Base-by-base conservation (phyloP, 2,329 filamentous ascomycete genomes). In the Trichoderma atrobrunneum region DNA sequence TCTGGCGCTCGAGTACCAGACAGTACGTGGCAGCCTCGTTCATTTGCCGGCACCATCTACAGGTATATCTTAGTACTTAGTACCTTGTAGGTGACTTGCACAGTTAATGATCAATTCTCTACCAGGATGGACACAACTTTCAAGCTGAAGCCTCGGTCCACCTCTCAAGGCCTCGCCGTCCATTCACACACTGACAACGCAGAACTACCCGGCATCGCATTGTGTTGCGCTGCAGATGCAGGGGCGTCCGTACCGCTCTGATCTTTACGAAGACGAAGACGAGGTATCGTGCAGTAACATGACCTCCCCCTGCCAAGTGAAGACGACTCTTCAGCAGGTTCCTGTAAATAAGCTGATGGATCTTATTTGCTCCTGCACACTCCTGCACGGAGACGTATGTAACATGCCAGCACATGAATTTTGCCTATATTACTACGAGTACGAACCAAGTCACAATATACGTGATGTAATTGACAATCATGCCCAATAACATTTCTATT, bases 221-320 rank as follows among this genome's bases (percentile, higher is more conserved):
- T 69, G 57, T 39, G 66, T 62, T 69, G 57, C 57, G 66, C 66
- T 69, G 66, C 66, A 69, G 57, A 69, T 32, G 66, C 66, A 69
- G 66, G 66, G 66, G 66, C 56, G 14, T 34, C n/a, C 57, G 66
- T 62, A 54, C 36, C 28, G 34, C 32, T 21, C 34, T 21, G 36
- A 60, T 69, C 56, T 43, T 30, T 51, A 34, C 56, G 28, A 61
- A 69, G 57, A 48, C 56, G 56, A 60, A 34, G 56, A 32, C 28
- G 28, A 32, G 26, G 28, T 18, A 32, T n/a, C 16, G n/a, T 32
- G 28, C 10, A 60, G 28, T 34, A 11, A 18, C 11, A 59, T 48
- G 5, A 30, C 5, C 28, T 34, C 28, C 48, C 48, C 66, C 66
- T 61, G 30, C 18, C 28, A 24, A 24, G 39, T 36, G 30, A 54